Evolutionary conservation across 495 filamentous ascomycete genomes (phyloP).

Genomic region (Hypomontagnella monticulosa): DNA sequence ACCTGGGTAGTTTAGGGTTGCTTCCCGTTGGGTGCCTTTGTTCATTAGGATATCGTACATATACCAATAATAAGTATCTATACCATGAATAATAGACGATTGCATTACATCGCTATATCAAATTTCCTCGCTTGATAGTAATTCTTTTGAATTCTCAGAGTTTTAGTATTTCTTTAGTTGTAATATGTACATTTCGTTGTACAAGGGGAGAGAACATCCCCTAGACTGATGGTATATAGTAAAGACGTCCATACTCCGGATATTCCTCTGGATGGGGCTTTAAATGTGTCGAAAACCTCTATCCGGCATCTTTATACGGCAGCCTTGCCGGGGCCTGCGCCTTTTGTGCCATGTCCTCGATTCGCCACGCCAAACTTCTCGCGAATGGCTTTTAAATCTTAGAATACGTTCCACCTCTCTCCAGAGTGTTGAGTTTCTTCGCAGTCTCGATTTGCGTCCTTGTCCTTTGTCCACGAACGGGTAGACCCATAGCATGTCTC

Average conservation of each 20-base stretch:
- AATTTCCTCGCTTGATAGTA: neutral
- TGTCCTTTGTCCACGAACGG: constrained; percentile 88
- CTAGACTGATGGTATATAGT: constrained; percentile 1
- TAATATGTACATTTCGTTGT: constrained; percentile 28
- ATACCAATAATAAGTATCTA: too few relatives aligned
- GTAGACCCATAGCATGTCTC: constrained; percentile 88
- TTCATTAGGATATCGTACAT: too few relatives aligned
- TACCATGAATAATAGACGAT: too few relatives aligned
- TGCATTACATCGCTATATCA: neutral
- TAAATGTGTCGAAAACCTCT: constrained; percentile 6
- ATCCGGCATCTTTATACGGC: constrained; percentile 13
- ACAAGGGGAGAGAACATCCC: constrained; percentile 28
- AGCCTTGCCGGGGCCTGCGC: neutral
- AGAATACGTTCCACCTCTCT: constrained; percentile 65
- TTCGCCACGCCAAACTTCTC: neutral
- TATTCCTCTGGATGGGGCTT: neutral
- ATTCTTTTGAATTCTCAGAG: neutral
- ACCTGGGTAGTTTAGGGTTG: too few relatives aligned
- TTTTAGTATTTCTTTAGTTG: constrained; percentile 4
- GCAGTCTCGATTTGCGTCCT: constrained; percentile 83
- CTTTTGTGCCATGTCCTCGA: neutral
- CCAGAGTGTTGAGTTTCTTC: constrained; percentile 80
- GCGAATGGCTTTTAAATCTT: constrained; percentile 16
- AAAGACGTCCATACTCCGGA: neutral
- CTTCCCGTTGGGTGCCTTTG: too few relatives aligned